Evolutionary conservation across 257 asterid species (phyloP), one percentile per base, ranked within the genome.

Genomic region (Euphrasia confusa): DNA sequence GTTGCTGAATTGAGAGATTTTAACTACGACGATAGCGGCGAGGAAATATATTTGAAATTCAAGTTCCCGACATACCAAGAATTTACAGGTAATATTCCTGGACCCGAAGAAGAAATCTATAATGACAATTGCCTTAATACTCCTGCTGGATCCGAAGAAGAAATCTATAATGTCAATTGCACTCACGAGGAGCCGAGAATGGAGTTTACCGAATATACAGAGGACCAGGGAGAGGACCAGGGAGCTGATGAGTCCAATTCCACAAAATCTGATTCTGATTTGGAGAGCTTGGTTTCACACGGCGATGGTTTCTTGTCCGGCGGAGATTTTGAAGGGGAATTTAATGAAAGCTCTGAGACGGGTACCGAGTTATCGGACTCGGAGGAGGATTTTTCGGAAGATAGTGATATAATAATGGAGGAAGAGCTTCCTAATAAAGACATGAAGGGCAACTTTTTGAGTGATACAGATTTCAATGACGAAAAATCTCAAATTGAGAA

Each of bases 51-150:
- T 71, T 74, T 91, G 58, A 64, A 65, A 18, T 91, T 91, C 69
- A 81, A 72, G 70, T 89, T 86, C 59, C 95, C 89, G 21, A 70
- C 81, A 0, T 89, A 72, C 63, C 91, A 86, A 45, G 95, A 92
- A 63, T 86, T 86, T 44, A 66, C 54, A 32, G 77, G 67, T 44
- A 53, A 49, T 7, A 67, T 13, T 60, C 55, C 66, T 4, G 33
- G 33, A 30, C 37, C 56, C 13, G 70, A 32, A 57, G 15, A 28
- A 32, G 72, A 71, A 47, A 49, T 60, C 54, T 18, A 49, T 48
- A 17, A 11, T 27, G 10, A 3, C 2, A 39, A 12, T 24, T 39
- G 15, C 17, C 75, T 65, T 44, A 53, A 49, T 7, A 67, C 14
- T 60, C 55, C 66, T 4, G 33, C 24, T 47, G 68, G 4, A 30